Base-by-base conservation (phyloP, 768 basidiomycete species). In the Suillus cothurnatus region DNA sequence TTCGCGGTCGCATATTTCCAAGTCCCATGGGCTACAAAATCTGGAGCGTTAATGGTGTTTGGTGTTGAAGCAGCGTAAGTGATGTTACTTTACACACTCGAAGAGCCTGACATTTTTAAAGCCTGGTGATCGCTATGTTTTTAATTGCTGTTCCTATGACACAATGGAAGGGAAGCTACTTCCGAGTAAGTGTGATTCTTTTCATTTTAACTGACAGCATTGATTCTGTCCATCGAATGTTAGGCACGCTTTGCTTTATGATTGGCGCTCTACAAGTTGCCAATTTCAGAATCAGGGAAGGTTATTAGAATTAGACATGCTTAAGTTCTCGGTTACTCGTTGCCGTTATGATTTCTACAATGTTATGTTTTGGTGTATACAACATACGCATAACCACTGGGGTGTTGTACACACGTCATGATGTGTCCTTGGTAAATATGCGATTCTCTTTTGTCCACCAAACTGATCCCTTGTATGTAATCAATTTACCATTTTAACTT, bases 1-100 rank as follows among this genome's bases (percentile, higher is more conserved):
- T 82, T 82, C 43, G 64, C 71, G 14, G 79, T 81, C 49, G 79
- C 80, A 12, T 81, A 75, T 66, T 81, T 78, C 62, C 80, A 81
- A 64, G 76, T 81, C 19, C 76, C 78, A 0, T 81, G 80, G 80
- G 72, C 81, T 31, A 72, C 71, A 7, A 70, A 72, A 63, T 67
- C 73, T 39, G 80, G 80, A 41, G 76, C 71, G 4, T 65, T 80
- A 39, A 64, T 70, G 41, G 77, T 80, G 6, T 74, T 78, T 64
- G 81, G 81, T 17, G 71, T 72, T 43, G 81, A 81, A 65, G 80
- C 79, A 50, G 76, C 77, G 72, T 76, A 63, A 56, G 80, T 61
- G 23, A 43, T 75, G 47, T 19, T 50, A 31, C 2, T 31, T 8
- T 4, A 38, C 17, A 0, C 1, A 1, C 41, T 45, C 39, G 11